Evolutionary conservation across 371 early-diverging fungal species (phyloP), one percentile per base, ranked within the genome.

Genomic region (Zancudomyces culisetae): DNA sequence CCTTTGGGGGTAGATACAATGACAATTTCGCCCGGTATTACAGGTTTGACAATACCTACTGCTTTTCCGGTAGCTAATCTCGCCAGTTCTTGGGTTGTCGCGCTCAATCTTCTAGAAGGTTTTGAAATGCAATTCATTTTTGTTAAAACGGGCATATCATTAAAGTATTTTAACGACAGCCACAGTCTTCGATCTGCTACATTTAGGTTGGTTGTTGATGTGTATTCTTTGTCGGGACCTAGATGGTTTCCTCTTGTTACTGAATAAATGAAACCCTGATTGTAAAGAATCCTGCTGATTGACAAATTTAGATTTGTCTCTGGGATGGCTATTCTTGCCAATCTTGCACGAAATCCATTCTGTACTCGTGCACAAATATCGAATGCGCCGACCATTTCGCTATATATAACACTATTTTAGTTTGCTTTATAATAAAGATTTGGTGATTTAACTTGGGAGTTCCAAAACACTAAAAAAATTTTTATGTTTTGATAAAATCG

Each of bases 331-430:
- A 90, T 87, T 28, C 76, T 67, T 52, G 80, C 83, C 42, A 86
- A 70, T 24, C 80, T 73, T 30, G 83, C 80, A 12, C 81, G 74
- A 69, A 87, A 90, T 21, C 87, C 82, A 71, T 95, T 95, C 55
- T 86, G 83, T 47, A 95, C 74, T 57, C 87, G 80, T 15, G 92
- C 82, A 68, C 91, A 93, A 30, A 95, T 77, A 70, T 95, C 84
- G 72, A 83, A 76, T 52, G 90, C 73, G 50, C 80, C 77, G 58
- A 85, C 83, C 83, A 85, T 83, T 8, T 27, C n/a, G n/a, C n/a
- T n/a, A n/a, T n/a, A n/a, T n/a, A n/a, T n/a, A n/a, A n/a, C n/a
- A n/a, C n/a, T n/a, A n/a, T n/a, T n/a, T n/a, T n/a, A n/a, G n/a
- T n/a, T n/a, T n/a, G n/a, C n/a, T n/a, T n/a, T n/a, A n/a, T n/a